phyloP scores from a whole-genome alignment of 2,329 filamentous ascomycete genomes.

The Fusarium sp. region DNA sequence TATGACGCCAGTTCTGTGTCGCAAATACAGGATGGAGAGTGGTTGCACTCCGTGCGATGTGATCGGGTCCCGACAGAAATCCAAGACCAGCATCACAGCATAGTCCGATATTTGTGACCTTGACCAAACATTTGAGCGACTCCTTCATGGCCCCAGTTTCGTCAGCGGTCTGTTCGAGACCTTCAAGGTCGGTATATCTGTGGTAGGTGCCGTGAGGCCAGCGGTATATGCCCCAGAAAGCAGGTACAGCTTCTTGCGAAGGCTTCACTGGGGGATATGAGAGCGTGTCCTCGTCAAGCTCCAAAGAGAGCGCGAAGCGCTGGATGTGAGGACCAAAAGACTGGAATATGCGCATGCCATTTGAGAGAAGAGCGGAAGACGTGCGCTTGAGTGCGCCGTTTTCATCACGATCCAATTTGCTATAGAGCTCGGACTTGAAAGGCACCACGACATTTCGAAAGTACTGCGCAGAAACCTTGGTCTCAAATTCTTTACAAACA shows the following conservation, averaged over 20 bases:
- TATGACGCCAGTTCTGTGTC: conserved; percentile 44
- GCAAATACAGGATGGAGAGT: conserved; percentile 54
- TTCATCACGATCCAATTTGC: conserved; percentile 46
- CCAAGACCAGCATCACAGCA: conserved; percentile 76
- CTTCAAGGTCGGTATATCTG: conserved; percentile 69
- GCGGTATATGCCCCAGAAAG: conserved; percentile 74
- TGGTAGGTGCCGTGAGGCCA: conserved; percentile 73
- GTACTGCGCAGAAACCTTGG: conserved; percentile 67
- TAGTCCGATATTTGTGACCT: conserved; percentile 72
- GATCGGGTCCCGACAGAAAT: conserved; percentile 73
- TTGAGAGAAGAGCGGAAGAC: conserved; percentile 52
- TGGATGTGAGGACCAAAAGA: conserved; percentile 71
- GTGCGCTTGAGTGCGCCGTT: conserved; percentile 41
- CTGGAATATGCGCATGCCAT: conserved; percentile 71
- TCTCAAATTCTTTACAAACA: conserved; percentile 69
- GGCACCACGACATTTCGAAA: conserved; percentile 74
- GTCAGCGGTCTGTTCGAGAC: conserved; percentile 73
- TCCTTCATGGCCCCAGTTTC: conserved; percentile 71
- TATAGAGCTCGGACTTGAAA: conserved; percentile 74
- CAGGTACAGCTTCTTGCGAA: conserved; percentile 64
- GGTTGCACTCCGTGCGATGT: conserved; percentile 60
- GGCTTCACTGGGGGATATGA: conserved; percentile 67
- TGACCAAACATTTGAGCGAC: conserved; percentile 67
- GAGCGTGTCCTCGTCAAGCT: conserved; percentile 68
- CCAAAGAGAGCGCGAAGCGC: conserved; percentile 75